Base-by-base conservation (phyloP, 2,329 filamentous ascomycete genomes). In the Seiridium unicorne region DNA sequence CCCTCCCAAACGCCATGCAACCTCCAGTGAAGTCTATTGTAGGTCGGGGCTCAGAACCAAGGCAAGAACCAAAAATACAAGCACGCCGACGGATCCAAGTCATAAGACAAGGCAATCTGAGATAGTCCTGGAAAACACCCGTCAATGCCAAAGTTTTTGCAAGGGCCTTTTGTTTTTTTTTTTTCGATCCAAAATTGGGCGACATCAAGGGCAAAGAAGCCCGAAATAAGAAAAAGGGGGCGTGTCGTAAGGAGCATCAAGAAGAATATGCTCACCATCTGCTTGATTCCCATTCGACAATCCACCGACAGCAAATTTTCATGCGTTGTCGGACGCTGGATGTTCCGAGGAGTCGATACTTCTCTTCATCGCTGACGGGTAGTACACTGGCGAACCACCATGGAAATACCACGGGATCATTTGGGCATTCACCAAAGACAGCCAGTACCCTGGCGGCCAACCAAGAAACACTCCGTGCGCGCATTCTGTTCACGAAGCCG, bases 301-400 rank as follows among this genome's bases (percentile, higher is more conserved):
- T 89, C 93, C 93, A 97, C 46, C 77, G 77, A 57, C 89, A 91
- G 62, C 91, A 92, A 55, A 96, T 89, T 77, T 96, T 96, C 59
- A 97, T 75, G 60, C 93, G 81, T 69, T 93, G 87, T 61, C 93
- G 82, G 4, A 96, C 92, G 65, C 90, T 94, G 3, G 82, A 88
- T 4, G 89, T 90, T 10, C 81, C 81, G 11, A 97, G 76, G 26
- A 97, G 77, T 10, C 84, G 81, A 66, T 96, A 96, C 71, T 94
- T 96, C 68, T 95, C 89, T 35, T 86, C 78, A 34, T 95, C 90
- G 11, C 84, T 83, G 44, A 95, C 87, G 0, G 92, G 92, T 10
- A 96, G 75, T 26, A 95, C 87, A 69, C 87, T 91, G 8, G 90
- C 93, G 65, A 97, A 89, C 93, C 93, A 97, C 83, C 93, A 97